Percentiles rank a stretch among this genome's conserved stretches.
These are phyloP conservation scores for Xylariales sp. DNA, from an alignment of 2,329 filamentous ascomycete genomes.

Conservation along the genomic window DNA sequence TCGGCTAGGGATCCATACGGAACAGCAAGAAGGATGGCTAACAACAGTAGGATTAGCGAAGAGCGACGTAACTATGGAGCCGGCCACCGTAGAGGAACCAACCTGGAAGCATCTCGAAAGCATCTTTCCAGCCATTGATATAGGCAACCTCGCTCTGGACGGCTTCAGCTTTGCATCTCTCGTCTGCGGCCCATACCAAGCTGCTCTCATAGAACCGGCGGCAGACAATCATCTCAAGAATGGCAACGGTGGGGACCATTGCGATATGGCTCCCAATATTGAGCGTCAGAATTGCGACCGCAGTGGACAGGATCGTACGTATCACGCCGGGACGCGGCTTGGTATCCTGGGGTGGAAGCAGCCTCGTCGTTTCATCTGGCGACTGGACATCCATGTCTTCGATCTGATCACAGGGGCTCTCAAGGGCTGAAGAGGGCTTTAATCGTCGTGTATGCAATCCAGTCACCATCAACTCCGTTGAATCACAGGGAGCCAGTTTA, in stretches of 20 bases:
- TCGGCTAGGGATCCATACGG: neutral
- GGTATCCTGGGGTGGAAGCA: no score
- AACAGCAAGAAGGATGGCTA: neutral
- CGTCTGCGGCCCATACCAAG: neutral
- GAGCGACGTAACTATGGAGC: no score
- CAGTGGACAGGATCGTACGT: neutral
- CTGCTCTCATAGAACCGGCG: neutral
- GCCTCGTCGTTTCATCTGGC: neutral
- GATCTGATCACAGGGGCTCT: no score
- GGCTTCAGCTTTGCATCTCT: neutral
- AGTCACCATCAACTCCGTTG: no score
- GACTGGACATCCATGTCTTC: neutral
- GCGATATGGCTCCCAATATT: neutral
- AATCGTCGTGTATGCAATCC: no score
- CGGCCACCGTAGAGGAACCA: no score
- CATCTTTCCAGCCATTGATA: neutral
- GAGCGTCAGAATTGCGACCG: neutral
- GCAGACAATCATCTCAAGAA: neutral
- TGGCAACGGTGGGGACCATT: neutral
- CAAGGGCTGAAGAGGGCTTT: no score
- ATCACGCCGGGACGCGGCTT: neutral
- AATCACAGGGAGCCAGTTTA: no score
- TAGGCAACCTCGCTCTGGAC: neutral
- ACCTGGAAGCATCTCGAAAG: neutral
- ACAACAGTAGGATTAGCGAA: neutral